Conservation (phyloP, 1,284 basidiomycete genomes). For the Trichosporon faecale region DNA sequence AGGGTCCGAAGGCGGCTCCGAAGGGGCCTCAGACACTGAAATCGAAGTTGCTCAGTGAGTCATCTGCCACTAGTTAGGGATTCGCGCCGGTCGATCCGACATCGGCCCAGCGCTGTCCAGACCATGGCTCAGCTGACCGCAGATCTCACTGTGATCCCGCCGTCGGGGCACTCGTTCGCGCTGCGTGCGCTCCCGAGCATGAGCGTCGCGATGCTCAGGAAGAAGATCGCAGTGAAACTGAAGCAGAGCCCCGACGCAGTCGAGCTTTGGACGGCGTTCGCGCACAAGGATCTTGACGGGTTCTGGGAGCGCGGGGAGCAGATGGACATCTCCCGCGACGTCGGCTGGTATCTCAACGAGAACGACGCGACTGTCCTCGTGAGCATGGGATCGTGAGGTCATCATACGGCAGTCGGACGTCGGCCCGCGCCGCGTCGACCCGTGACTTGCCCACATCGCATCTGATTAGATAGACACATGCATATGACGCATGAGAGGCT, state of each 20-base stretch:
- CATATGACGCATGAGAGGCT: background rate
- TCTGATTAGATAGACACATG: slow-evolving; percentile 2
- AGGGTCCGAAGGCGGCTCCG: background rate
- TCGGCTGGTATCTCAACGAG: slow-evolving; percentile 26
- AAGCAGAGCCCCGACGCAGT: background rate
- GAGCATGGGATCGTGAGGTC: background rate
- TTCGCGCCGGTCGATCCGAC: background rate
- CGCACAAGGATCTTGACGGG: slow-evolving; percentile 9
- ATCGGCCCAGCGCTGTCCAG: background rate
- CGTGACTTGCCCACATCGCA: background rate
- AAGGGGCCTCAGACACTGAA: slow-evolving; percentile 20
- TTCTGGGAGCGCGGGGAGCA: slow-evolving; percentile 26
- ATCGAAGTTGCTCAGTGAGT: slow-evolving; percentile 42
- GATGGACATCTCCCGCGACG: slow-evolving; percentile 24
- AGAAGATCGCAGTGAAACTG: slow-evolving; percentile 15
- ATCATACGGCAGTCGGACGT: background rate
- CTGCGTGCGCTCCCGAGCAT: slow-evolving; percentile 21
- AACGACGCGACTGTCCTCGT: slow-evolving; percentile 18
- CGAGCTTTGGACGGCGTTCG: slow-evolving; percentile 17
- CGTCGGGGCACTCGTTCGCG: slow-evolving; percentile 19
- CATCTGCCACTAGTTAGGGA: background rate
- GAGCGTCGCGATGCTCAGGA: slow-evolving; percentile 12
- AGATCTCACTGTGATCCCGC: slow-evolving; percentile 22
- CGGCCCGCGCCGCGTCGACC: background rate
- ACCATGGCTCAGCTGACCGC: slow-evolving; percentile 3